A percentile compares a stretch with the other conserved stretches of the same genome.
Evolutionary conservation across 345 rosid genomes (phyloP).

Genomic region (thale cress (Arabidopsis thaliana)): DNA sequence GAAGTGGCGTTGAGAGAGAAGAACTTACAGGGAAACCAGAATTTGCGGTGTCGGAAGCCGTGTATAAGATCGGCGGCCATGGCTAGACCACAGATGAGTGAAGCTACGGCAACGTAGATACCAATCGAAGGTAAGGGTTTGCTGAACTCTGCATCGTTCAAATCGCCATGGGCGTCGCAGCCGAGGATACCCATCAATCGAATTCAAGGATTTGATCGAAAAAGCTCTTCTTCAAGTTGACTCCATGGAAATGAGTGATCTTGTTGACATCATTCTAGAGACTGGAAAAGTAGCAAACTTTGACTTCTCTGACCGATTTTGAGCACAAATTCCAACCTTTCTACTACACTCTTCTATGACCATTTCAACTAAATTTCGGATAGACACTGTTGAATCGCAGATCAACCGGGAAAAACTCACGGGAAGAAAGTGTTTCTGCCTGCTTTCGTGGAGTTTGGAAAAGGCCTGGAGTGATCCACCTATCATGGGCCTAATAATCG

Average conservation of each 20-base stretch:
- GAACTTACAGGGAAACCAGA: conserved; percentile 78
- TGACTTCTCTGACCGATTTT: background rate
- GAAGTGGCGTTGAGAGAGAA: conserved; percentile 83
- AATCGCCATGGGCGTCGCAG: conserved; percentile 68
- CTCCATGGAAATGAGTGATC: conserved; percentile 15
- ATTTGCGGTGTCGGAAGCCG: conserved; percentile 63
- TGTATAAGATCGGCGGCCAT: conserved; percentile 72
- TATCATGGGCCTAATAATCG: background rate
- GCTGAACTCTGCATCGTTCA: conserved; percentile 63
- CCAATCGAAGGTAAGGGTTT: conserved; percentile 89
- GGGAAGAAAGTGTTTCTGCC: too few relatives aligned
- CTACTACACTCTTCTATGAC: background rate
- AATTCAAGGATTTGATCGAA: background rate
- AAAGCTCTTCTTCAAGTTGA: background rate
- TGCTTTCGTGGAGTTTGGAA: too few relatives aligned
- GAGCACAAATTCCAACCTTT: background rate
- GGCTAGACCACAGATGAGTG: conserved; percentile 68
- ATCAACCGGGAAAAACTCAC: too few relatives aligned
- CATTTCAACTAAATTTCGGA: background rate
- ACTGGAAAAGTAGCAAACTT: background rate
- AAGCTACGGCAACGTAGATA: conserved; percentile 76
- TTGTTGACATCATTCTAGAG: background rate
- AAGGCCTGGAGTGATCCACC: background rate
- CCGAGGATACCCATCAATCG: conserved; percentile 55
- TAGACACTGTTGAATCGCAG: background rate